Base-by-base conservation (phyloP, 495 filamentous ascomycete genomes). In the Penicillium odoratum region DNA sequence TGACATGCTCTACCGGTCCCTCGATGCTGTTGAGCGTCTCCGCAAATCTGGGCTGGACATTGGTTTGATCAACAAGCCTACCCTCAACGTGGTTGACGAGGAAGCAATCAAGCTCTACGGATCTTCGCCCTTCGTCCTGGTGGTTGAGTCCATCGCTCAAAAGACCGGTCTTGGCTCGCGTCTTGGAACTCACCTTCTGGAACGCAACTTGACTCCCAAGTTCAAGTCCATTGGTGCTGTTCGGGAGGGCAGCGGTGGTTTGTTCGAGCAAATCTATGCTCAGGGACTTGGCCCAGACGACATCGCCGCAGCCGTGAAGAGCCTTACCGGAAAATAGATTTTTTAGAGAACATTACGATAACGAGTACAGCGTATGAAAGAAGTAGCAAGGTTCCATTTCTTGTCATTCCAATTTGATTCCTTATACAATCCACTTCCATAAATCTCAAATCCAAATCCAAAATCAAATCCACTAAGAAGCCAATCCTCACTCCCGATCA, bases 161-260 rank as follows among this genome's bases (percentile, higher is more conserved):
- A 75, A 75, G 69, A 75, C 73, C 4, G 68, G 69, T 54, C 68
- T 75, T 11, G 73, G 73, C n/a, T 75, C 71, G 57, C 69, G 73
- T 38, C 57, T 75, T 0, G 73, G 73, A 11, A 68, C 64, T 1
- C 63, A 72, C 4, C 61, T 75, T 4, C 61, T 75, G 6, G 66
- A 72, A 53, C 68, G 71, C 54, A 67, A 67, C 11, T 62, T 74
- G 26, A 74, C 65, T 3, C 73, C 73, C 33, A 71, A 69, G 62
- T 75, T 64, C 60, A 64, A 67, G 59, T 50, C 68, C 1, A 67
- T 75, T 28, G 73, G 73, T 38, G 66, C 69, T 11, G 49, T 69
- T 28, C 74, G 70, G 62, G 73, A 75, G 46, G 73, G 73, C 47
- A 69, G 67, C 48, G 73, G 73, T 50, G 73, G 73, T 43, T 46